Evolutionary conservation across 768 basidiomycete species (phyloP).

Genomic region (Termitomyces sp.): DNA sequence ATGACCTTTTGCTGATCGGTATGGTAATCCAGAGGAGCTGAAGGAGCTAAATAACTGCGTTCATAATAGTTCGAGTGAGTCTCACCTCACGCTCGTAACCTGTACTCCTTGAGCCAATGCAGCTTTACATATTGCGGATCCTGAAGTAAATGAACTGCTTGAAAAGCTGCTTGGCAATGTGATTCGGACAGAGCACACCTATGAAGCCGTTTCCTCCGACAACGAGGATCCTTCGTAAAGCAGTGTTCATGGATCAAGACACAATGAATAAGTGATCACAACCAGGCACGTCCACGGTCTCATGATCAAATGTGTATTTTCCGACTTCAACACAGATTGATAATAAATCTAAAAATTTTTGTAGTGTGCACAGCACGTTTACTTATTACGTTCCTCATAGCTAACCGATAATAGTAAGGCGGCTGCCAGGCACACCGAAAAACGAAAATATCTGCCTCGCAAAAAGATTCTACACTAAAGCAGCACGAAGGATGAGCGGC

Average conservation of each 20-base stretch:
- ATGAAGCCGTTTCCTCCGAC: conserved; percentile 99
- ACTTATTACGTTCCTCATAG: background rate
- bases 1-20: conserved; percentile 85
- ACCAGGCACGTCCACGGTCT: background rate
- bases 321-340: background rate
- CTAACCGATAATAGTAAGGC: background rate
- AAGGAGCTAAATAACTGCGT: background rate
- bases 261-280: background rate
- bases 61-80: background rate
- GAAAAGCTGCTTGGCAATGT: background rate
- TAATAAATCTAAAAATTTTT: background rate
- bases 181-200: conserved; percentile 36
- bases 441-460: background rate
- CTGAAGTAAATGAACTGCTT: conserved; percentile 32
- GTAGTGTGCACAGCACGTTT: conserved; percentile 3
- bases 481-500: conserved; percentile 11
- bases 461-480: background rate
- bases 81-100: conserved; percentile 86
- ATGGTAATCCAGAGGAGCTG: conserved; percentile 86
- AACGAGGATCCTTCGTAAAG: conserved; percentile 69
- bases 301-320: too few relatives aligned
- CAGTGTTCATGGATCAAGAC: conserved; percentile 21
- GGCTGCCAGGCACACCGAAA: conserved; percentile 5
- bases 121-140: conserved; percentile 89
- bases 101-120: conserved; percentile 79